Conservation (phyloP, 495 filamentous ascomycete genomes). For the Aspergillus steynii region DNA sequence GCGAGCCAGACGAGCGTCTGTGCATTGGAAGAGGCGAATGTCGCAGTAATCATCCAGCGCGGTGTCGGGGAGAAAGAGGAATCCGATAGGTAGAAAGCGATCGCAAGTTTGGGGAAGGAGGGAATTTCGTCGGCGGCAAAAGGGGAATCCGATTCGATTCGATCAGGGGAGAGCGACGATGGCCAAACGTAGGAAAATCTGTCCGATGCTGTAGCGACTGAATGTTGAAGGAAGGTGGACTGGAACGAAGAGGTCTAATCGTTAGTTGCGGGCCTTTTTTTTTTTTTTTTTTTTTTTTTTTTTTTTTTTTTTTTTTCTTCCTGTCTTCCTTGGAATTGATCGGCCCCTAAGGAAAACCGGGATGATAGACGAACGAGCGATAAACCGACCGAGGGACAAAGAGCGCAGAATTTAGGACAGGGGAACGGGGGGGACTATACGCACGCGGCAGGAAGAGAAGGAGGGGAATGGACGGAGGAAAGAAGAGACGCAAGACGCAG, state of each 20-base stretch:
- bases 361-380: constrained; percentile 14
- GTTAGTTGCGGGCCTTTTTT: constrained; percentile 1
- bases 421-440: neutral
- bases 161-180: neutral
- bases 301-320: constrained; percentile 2
- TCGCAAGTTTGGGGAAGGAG: constrained; percentile 3
- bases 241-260: neutral
- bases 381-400: constrained; percentile 15
- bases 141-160: neutral
- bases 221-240: neutral
- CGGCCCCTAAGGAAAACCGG: constrained; percentile 10
- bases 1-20: constrained; percentile 53
- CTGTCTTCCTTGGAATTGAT: constrained; percentile 3
- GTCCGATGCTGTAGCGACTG: neutral
- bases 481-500: neutral
- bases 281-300: constrained; percentile 1
- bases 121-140: neutral
- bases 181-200: neutral
- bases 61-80: neutral
- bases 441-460: neutral
- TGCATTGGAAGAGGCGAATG: constrained; percentile 49
- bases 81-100: constrained; percentile 8
- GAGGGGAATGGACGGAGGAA: neutral
- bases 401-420: neutral
- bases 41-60: constrained; percentile 42